phyloP scores from a whole-genome alignment of 352 stramenopile species.

The Albugo candida region DNA sequence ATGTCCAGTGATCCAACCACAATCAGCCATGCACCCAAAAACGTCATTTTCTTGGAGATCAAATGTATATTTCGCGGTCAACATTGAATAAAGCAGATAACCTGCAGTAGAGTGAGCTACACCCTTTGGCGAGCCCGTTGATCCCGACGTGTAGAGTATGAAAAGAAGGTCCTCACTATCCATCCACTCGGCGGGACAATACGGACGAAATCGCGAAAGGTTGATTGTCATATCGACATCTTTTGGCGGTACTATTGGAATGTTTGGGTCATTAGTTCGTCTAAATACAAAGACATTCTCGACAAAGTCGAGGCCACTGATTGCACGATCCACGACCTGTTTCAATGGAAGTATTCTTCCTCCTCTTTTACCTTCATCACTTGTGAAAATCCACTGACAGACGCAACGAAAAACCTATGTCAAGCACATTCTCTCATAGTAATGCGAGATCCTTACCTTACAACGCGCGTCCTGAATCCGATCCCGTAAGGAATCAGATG shows the following conservation, averaged over 20 bases:
- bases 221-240: slow-evolving; percentile 90
- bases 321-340: slow-evolving; percentile 86
- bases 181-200: slow-evolving; percentile 90
- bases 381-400: slow-evolving; percentile 84
- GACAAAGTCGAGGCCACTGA: slow-evolving; percentile 79
- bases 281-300: slow-evolving; percentile 92
- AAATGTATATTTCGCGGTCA: slow-evolving; percentile 89
- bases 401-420: slow-evolving; percentile 3
- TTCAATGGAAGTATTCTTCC: slow-evolving; percentile 88
- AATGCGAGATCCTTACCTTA: slow-evolving; percentile 10
- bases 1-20: slow-evolving; percentile 95
- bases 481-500: slow-evolving; percentile 85
- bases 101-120: slow-evolving; percentile 90
- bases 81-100: slow-evolving; percentile 87
- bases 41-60: slow-evolving; percentile 86
- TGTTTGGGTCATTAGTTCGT: slow-evolving; percentile 48
- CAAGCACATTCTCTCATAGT: background rate
- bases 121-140: slow-evolving; percentile 90
- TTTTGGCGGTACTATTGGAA: slow-evolving; percentile 52
- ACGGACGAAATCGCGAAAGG: slow-evolving; percentile 77
- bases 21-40: slow-evolving; percentile 89
- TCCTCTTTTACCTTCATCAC: slow-evolving; percentile 85
- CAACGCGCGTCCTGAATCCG: slow-evolving; percentile 84
- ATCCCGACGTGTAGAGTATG: slow-evolving; percentile 96
- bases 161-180: slow-evolving; percentile 93